phyloP scores from a whole-genome alignment of 1,284 basidiomycete genomes.

The Tilletia indica region DNA sequence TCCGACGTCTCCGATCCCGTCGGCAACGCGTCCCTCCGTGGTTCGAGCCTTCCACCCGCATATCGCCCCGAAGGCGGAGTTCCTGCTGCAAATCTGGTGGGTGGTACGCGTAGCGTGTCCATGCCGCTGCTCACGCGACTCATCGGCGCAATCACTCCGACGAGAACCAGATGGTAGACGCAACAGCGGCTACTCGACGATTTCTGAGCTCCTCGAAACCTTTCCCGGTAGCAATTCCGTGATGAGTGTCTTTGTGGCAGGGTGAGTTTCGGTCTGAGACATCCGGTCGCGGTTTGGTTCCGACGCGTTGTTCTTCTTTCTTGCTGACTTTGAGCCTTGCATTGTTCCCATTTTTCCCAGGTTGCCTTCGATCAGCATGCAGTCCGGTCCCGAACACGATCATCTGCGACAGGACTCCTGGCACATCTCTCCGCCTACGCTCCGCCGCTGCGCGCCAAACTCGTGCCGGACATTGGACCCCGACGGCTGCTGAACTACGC shows the following conservation, averaged over 20 bases:
- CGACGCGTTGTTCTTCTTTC: background rate
- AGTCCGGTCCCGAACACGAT: background rate
- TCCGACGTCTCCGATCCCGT: background rate
- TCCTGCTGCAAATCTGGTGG: background rate
- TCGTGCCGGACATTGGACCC: background rate
- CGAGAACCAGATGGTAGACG: background rate
- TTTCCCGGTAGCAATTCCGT: slow-evolving; percentile 8
- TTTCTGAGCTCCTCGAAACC: background rate
- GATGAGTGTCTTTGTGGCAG: slow-evolving; percentile 13
- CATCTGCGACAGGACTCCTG: background rate
- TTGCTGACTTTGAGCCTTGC: background rate
- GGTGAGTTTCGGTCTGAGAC: background rate
- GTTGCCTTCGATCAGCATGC: background rate
- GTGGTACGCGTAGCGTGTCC: background rate
- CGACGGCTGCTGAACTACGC: background rate
- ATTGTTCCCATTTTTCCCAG: background rate
- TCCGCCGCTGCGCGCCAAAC: slow-evolving; percentile 5
- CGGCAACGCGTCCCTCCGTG: background rate
- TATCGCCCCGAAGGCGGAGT: background rate
- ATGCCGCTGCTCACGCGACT: slow-evolving; percentile 4
- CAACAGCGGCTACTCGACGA: background rate
- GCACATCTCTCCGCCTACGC: background rate
- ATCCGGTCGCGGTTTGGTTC: background rate
- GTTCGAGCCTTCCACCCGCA: background rate
- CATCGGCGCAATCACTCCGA: background rate